Evolutionary conservation across 345 rosid genomes (phyloP), one percentile per base, ranked within the genome.

Genomic region (Citrus medica): DNA sequence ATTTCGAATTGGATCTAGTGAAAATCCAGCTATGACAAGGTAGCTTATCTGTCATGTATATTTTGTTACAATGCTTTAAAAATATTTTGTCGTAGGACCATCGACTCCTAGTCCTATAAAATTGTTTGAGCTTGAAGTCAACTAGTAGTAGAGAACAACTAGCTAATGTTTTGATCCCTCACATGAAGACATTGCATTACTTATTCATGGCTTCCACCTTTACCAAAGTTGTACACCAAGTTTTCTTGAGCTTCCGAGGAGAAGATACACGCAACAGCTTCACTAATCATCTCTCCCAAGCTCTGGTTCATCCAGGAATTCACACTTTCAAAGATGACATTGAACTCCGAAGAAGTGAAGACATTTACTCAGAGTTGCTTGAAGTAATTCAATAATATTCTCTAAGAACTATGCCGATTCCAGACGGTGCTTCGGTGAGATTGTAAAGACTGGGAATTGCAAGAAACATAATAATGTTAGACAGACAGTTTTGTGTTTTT

Each of bases 381-480:
- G 58, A 69, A 40, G 73, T n/a, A 9, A 25, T 69, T 27, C 33
- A 69, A 69, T 69, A 25, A 40, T 24, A 35, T 69, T 69, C 73
- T 69, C 73, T 9, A 69, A 27, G 27, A 69, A 69, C 22, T 46
- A 69, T 42, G 73, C 73, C 6, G 73, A 62, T 27, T 62, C 64
- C 19, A 62, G 37, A 62, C 16, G 35, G 66, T 62, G 66, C 19
- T 62, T 27, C 24, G 69, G 33, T 65, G 69, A 19, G 42, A 40
- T 65, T 32, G 42, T 65, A 17, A 65, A 65, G 42, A 65, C 21
- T 37, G 1, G 19, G 69, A 40, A 65, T 6, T 32, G 69, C 38
- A 65, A 32, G 42, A 65, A 33, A 16, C 33, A 40, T 40, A 9
- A 40, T 40, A 9, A 32, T 65, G 24, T 65, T 32, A 16, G 10